phyloP scores from a whole-genome alignment of 2,329 filamentous ascomycete species.

The Furcasterigmium furcatum region DNA sequence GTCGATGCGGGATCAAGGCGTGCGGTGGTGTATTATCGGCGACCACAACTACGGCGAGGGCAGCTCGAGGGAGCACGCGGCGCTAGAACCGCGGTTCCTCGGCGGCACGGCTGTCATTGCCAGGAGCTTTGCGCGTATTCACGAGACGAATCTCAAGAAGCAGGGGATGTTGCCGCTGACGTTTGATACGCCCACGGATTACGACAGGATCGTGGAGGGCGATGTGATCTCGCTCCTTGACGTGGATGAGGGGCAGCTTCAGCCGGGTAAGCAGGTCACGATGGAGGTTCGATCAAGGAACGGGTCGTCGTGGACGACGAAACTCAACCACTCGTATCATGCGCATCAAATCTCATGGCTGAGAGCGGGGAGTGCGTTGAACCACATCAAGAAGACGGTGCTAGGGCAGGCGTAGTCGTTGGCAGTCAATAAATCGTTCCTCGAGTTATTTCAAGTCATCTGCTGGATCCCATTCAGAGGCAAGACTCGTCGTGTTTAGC shows the following conservation, averaged over 20 bases:
- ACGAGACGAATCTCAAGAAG: constrained; percentile 94
- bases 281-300: constrained; percentile 22
- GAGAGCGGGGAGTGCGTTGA: constrained; percentile 28
- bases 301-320: constrained; percentile 20
- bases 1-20: constrained; percentile 13
- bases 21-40: constrained; percentile 26
- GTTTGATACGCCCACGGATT: constrained; percentile 70
- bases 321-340: constrained; percentile 27
- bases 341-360: constrained; percentile 25
- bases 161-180: constrained; percentile 56
- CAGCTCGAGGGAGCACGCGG: constrained; percentile 81
- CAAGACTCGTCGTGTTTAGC: no score
- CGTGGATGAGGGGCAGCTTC: constrained; percentile 12
- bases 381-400: constrained; percentile 54
- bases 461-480: no score
- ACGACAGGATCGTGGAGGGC: constrained; percentile 59
- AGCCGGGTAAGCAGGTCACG: constrained; percentile 20
- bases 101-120: constrained; percentile 80
- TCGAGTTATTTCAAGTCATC: no score
- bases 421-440: no score
- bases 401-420: constrained; percentile 70
- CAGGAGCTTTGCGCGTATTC: constrained; percentile 81
- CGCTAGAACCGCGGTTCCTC: constrained; percentile 79
- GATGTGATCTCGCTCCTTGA: constrained; percentile 6
- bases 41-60: constrained; percentile 74